Evolutionary conservation across 495 filamentous ascomycete species (phyloP).

Genomic region (Antarctomyces pellizariae): DNA sequence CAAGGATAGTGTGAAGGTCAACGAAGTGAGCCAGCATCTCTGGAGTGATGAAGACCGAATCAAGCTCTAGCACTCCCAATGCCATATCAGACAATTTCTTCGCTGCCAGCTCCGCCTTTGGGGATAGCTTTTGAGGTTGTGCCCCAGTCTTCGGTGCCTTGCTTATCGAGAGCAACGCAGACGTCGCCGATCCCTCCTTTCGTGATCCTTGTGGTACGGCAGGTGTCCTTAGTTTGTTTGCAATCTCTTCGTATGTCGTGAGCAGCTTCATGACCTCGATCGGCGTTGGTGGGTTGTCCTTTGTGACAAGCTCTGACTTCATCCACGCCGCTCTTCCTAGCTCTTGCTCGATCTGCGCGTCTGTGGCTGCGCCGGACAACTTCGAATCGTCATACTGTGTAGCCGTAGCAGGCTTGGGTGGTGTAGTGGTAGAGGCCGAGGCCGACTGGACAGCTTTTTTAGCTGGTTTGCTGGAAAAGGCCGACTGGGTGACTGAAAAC

Average conservation of each 20-base stretch:
- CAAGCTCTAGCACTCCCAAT: conserved; percentile 43
- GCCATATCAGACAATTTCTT: conserved; percentile 26
- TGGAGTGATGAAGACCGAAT: conserved; percentile 62
- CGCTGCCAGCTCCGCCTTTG: conserved; percentile 6
- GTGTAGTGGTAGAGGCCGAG: too few species aligned
- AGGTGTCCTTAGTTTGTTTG: conserved; percentile 1
- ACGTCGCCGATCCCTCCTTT: conserved; percentile 8
- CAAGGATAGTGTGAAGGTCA: conserved; percentile 42
- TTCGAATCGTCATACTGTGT: too few species aligned
- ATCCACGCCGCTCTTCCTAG: too few species aligned
- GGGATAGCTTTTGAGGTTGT: conserved; percentile 3
- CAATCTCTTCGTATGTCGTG: conserved; percentile 5
- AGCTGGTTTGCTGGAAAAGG: too few species aligned
- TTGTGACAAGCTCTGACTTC: conserved; percentile 3
- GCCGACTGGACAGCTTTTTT: too few species aligned
- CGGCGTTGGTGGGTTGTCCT: too few species aligned
- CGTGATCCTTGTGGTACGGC: too few species aligned
- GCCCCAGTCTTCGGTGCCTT: conserved; percentile 5
- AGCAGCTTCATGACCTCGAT: conserved; percentile 5
- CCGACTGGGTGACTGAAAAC: too few species aligned
- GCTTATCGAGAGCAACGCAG: conserved; percentile 10
- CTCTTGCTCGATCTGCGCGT: too few species aligned
- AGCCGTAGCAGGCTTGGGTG: too few species aligned
- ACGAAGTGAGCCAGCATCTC: conserved; percentile 45
- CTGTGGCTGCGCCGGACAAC: too few species aligned